Percentiles rank a stretch among this genome's conserved stretches.
Evolutionary conservation across 192 early-diverging fungal genomes (phyloP).

Genomic region (Allomyces macrogynus): DNA sequence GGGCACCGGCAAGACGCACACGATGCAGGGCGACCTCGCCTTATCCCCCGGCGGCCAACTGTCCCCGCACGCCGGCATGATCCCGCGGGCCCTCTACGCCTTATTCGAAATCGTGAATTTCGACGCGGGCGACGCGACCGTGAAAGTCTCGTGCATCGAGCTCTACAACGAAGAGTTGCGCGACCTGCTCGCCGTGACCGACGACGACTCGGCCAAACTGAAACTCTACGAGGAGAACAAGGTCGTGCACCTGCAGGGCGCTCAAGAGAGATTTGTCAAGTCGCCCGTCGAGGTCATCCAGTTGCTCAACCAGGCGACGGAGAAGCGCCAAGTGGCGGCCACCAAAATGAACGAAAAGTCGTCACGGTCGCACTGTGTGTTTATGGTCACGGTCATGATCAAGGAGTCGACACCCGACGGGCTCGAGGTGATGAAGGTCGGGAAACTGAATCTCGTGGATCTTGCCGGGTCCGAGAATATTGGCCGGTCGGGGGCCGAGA

Average conservation of each 20-base stretch:
- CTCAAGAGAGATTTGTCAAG: constrained; percentile 58
- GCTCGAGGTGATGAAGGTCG: constrained; percentile 75
- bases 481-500: constrained; percentile 69
- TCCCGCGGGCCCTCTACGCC: constrained; percentile 62
- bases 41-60: not conserved
- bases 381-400: constrained; percentile 73
- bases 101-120: constrained; percentile 36
- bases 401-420: constrained; percentile 62
- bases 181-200: constrained; percentile 55
- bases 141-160: constrained; percentile 72
- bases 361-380: constrained; percentile 71
- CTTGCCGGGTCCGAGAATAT: constrained; percentile 90
- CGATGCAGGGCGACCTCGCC: not conserved
- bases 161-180: constrained; percentile 88
- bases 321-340: constrained; percentile 54
- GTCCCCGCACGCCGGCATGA: constrained; percentile 54
- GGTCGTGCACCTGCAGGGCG: constrained; percentile 56
- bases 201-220: constrained; percentile 29
- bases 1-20: constrained; percentile 76
- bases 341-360: constrained; percentile 71
- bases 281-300: constrained; percentile 52
- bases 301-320: constrained; percentile 45
- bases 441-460: constrained; percentile 91
- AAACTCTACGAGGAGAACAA: constrained; percentile 43
- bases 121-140: constrained; percentile 45